Evolutionary conservation across 441 rosid species (phyloP).

Genomic region (Syzygium syzygioides): DNA sequence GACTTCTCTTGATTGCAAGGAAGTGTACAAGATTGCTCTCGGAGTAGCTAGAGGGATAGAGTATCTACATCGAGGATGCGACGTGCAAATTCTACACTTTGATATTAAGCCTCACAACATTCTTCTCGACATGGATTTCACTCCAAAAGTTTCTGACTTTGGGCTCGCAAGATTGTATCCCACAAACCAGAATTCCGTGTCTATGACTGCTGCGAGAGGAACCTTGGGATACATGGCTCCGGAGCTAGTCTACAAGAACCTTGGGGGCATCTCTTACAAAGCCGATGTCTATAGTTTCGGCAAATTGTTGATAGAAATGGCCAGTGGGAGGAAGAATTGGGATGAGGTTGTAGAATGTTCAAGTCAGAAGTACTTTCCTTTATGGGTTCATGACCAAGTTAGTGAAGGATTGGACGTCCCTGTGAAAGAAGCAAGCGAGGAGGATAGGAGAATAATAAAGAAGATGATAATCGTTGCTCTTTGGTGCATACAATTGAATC

Average conservation of each 20-base stretch:
- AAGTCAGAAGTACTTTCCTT: not conserved
- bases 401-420: not conserved
- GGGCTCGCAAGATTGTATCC: not conserved
- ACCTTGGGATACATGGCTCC: not conserved
- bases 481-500: not conserved
- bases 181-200: fast-evolving
- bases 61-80: too few relatives aligned
- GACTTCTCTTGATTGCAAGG: too few relatives aligned
- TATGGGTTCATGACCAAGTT: not conserved
- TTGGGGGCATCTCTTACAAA: not conserved
- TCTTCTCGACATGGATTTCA: fast-evolving
- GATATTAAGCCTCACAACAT: too few relatives aligned
- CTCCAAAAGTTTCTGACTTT: not conserved
- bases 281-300: not conserved
- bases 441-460: not conserved
- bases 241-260: not conserved
- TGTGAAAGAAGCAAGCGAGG: not conserved
- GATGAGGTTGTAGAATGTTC: not conserved
- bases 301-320: not conserved
- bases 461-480: not conserved
- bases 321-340: not conserved
- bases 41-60: too few relatives aligned
- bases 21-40: too few relatives aligned
- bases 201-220: fast-evolving
- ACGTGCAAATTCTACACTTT: too few relatives aligned